Conservation (phyloP, 176 grass and related monocot genomes). For the Tillandsia leiboldiana region DNA sequence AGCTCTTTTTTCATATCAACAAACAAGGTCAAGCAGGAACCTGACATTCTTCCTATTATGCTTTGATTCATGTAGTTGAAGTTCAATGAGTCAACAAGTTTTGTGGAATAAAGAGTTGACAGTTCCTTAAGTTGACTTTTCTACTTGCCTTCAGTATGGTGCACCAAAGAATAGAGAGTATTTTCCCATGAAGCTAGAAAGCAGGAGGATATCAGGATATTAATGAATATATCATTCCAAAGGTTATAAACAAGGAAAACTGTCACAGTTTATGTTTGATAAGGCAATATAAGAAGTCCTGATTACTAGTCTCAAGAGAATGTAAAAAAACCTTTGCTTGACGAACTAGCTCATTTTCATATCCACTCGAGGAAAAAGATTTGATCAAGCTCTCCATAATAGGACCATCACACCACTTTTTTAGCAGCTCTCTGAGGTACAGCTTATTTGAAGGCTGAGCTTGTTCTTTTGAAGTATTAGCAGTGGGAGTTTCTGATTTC, state of each 20-base stretch:
- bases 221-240: too few relatives aligned
- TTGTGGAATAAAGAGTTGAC: too few relatives aligned
- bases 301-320: slow-evolving; percentile 7
- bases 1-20: too few relatives aligned
- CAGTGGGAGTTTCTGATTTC: slow-evolving; percentile 21
- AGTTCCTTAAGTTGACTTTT: neutral
- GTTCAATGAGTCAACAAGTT: too few relatives aligned
- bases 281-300: neutral
- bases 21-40: too few relatives aligned
- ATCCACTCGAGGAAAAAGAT: slow-evolving; percentile 39
- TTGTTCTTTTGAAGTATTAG: slow-evolving; percentile 17
- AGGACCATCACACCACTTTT: slow-evolving; percentile 46
- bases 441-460: slow-evolving; percentile 24
- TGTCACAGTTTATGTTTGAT: neutral
- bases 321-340: slow-evolving; percentile 54
- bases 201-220: neutral
- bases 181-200: neutral
- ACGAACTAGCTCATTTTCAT: slow-evolving; percentile 47
- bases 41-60: too few relatives aligned
- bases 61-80: too few relatives aligned
- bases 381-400: slow-evolving; percentile 39
- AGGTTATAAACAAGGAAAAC: too few relatives aligned
- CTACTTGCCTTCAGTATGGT: neutral
- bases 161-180: neutral
- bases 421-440: slow-evolving; percentile 29